Percentiles rank a stretch among this genome's conserved stretches.
phyloP scores from a whole-genome alignment of 345 rosid genomes.

The Hibiscus tridactylites region DNA sequence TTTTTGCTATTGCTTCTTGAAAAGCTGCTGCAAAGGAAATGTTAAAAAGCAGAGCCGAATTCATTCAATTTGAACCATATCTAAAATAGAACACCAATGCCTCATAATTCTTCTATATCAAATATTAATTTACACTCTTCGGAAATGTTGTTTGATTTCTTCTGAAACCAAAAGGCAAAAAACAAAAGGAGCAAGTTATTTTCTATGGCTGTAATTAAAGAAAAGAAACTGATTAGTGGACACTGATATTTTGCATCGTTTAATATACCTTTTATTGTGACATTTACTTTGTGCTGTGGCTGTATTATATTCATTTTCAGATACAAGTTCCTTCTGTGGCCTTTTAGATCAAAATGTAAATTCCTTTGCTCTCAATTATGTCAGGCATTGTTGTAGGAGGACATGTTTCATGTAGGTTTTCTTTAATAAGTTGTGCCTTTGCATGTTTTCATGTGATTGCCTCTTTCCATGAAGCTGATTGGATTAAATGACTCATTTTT shows the following conservation, averaged over 20 bases:
- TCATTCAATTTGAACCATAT: not conserved
- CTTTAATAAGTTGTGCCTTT: slow-evolving; percentile 1
- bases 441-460: slow-evolving; percentile 4
- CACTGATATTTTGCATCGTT: too few species aligned
- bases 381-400: not conserved
- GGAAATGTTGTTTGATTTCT: not conserved
- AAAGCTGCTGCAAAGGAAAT: not conserved
- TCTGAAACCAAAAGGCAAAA: not conserved
- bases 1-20: not conserved
- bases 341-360: not conserved
- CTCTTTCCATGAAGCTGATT: slow-evolving; percentile 15
- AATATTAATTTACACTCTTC: not conserved
- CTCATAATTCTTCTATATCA: not conserved
- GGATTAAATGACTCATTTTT: slow-evolving; percentile 5
- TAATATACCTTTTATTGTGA: too few species aligned
- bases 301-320: not conserved
- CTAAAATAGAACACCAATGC: not conserved
- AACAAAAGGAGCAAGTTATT: not conserved
- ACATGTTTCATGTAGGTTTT: not conserved
- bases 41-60: not conserved
- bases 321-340: not conserved
- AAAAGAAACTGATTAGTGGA: too few species aligned
- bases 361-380: not conserved
- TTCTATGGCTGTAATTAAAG: not conserved
- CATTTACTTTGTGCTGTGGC: not conserved